phyloP scores from a whole-genome alignment of 2,329 filamentous ascomycete genomes.

The Neopestalotiopsis sp. region DNA sequence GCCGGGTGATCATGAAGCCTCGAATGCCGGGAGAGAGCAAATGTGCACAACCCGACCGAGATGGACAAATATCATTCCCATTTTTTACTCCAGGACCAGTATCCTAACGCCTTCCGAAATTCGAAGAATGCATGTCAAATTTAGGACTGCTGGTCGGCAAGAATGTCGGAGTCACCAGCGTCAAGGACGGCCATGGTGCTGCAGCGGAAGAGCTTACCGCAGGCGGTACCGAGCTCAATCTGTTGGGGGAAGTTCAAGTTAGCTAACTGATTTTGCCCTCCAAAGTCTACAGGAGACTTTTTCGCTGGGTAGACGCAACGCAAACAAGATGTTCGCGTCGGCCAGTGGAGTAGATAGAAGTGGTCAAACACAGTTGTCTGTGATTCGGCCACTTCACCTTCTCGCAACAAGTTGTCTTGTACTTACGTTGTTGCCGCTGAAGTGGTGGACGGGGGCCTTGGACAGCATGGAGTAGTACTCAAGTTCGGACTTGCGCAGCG shows the following conservation, averaged over 20 bases:
- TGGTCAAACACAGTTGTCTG: constrained; percentile 14
- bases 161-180: constrained; percentile 98
- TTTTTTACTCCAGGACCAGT: constrained; percentile 18
- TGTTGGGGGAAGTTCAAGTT: constrained; percentile 50
- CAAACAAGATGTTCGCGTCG: constrained; percentile 17
- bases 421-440: constrained; percentile 98
- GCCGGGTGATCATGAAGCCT: constrained; percentile 21
- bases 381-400: background rate
- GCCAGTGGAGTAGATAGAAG: background rate
- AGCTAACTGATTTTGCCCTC: constrained; percentile 76
- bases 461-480: constrained; percentile 94
- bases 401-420: constrained; percentile 16
- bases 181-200: constrained; percentile 97
- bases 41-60: constrained; percentile 5
- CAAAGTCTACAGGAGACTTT: constrained; percentile 84
- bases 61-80: constrained; percentile 11
- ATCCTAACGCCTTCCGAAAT: constrained; percentile 35
- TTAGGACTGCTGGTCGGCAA: constrained; percentile 76
- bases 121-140: constrained; percentile 27
- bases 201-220: constrained; percentile 98
- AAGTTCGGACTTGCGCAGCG: constrained; percentile 96
- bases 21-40: constrained; percentile 19
- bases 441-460: constrained; percentile 97
- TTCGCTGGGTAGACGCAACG: constrained; percentile 78
- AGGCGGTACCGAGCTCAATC: constrained; percentile 98